Conservation (phyloP, 1,284 basidiomycete species). For the Cryptococcus wingfieldii region DNA sequence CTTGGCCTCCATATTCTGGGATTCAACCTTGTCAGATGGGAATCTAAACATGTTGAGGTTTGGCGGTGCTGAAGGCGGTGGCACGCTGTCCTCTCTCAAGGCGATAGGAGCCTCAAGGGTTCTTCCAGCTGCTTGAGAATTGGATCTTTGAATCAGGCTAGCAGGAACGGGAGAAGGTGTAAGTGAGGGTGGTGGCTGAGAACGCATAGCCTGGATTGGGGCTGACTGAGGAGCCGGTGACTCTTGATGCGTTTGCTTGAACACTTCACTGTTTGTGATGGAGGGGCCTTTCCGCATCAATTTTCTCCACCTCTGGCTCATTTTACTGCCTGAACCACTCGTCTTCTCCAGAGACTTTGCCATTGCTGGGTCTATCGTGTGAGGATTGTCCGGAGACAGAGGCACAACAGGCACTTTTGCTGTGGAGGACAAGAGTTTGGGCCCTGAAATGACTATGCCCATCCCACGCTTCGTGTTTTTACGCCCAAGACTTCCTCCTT, state of each 20-base stretch:
- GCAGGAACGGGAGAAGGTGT: no score
- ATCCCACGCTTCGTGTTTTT: conserved; percentile 30
- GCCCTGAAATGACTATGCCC: conserved; percentile 34
- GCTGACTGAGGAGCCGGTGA: background rate
- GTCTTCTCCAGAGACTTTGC: conserved; percentile 22
- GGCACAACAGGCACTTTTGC: conserved; percentile 26
- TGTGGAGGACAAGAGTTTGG: conserved; percentile 37
- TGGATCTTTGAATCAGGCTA: conserved; percentile 5
- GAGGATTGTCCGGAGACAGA: conserved; percentile 9
- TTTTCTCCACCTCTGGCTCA: conserved; percentile 37
- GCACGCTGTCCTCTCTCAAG: conserved; percentile 3
- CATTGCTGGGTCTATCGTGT: conserved; percentile 4
- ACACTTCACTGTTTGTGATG: conserved; percentile 20
- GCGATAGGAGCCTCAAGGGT: conserved; percentile 22
- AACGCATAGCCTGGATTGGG: background rate
- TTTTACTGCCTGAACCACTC: conserved; percentile 28
- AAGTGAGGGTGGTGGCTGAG: no score
- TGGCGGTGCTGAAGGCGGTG: conserved; percentile 11
- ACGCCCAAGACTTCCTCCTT: conserved; percentile 18
- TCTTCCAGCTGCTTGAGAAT: conserved; percentile 5
- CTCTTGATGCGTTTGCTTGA: background rate
- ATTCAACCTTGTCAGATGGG: conserved; percentile 7
- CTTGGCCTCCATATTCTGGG: no score
- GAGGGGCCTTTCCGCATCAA: conserved; percentile 28
- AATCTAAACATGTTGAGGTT: conserved; percentile 26